phyloP scores from a whole-genome alignment of 176 grass and related monocot genomes.

The Metroxylon sagu region DNA sequence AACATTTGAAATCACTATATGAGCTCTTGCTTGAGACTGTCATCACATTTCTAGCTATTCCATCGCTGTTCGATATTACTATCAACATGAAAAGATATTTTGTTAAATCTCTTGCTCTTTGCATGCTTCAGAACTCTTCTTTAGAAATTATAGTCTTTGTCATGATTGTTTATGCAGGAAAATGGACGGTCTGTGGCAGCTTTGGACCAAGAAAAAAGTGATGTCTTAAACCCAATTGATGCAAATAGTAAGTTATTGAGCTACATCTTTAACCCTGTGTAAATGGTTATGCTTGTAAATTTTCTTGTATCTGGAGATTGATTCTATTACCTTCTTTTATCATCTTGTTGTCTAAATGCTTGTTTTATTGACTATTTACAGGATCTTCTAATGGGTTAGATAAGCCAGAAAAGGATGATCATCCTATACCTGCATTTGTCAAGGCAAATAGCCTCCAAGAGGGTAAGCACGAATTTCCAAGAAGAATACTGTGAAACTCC shows the following conservation, averaged over 20 bases:
- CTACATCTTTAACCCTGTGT: no score
- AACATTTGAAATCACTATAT: conserved; percentile 3
- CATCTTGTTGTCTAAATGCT: conserved; percentile 5
- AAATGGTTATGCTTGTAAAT: no score
- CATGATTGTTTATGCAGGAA: conserved; percentile 43
- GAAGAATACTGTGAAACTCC: conserved; percentile 32
- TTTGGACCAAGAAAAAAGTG: conserved; percentile 62
- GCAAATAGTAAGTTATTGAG: conserved; percentile 17
- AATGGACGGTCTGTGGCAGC: conserved; percentile 22
- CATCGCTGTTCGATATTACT: no score
- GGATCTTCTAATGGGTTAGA: conserved; percentile 37
- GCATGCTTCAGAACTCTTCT: no score
- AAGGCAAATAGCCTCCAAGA: conserved; percentile 36
- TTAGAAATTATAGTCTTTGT: background rate
- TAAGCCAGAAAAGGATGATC: conserved; percentile 34
- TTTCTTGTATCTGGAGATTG: no score
- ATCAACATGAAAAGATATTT: no score
- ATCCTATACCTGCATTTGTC: conserved; percentile 35
- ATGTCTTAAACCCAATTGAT: conserved; percentile 19
- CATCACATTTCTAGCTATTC: no score
- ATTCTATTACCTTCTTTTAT: background rate
- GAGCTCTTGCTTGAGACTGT: background rate
- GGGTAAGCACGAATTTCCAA: conserved; percentile 55
- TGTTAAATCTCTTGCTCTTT: no score
- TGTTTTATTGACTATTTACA: conserved; percentile 12